Conservation (phyloP, 2,329 filamentous ascomycete species). For the Colletotrichum paranaense region DNA sequence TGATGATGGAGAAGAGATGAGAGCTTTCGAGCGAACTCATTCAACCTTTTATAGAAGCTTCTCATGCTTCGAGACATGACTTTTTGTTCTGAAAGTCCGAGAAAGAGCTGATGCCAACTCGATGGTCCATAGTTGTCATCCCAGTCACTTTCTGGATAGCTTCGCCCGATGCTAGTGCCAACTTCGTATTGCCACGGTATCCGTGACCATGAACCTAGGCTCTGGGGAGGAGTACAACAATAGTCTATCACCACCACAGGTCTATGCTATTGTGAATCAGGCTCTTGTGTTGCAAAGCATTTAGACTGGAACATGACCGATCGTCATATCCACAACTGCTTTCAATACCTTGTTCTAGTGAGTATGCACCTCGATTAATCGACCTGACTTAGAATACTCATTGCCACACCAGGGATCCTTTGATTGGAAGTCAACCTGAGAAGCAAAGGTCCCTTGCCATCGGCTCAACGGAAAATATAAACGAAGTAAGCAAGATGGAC, state of each 20-base stretch:
- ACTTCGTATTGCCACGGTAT: not conserved
- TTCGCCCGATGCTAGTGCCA: not conserved
- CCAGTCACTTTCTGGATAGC: not conserved
- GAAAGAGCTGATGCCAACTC: not conserved
- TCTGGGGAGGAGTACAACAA: not conserved
- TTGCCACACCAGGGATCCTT: not conserved
- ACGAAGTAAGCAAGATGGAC: not conserved
- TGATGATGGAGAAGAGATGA: not conserved
- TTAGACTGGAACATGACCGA: not conserved
- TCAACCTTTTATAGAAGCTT: not conserved
- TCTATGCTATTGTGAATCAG: not conserved
- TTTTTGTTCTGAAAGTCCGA: not conserved
- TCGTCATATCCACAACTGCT: not conserved
- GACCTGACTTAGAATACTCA: not conserved
- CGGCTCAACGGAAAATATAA: not conserved
- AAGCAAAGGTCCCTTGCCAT: not conserved
- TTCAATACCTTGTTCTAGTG: not conserved
- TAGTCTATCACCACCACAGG: not conserved
- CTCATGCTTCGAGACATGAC: not conserved
- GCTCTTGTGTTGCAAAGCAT: not conserved
- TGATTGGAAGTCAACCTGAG: not conserved
- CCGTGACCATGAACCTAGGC: not conserved
- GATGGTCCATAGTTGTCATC: not conserved
- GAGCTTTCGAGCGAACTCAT: not conserved
- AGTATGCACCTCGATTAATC: not conserved